Evolutionary conservation across 805 yeast species (phyloP).

Genomic region (Schwanniomyces occidentalis): DNA sequence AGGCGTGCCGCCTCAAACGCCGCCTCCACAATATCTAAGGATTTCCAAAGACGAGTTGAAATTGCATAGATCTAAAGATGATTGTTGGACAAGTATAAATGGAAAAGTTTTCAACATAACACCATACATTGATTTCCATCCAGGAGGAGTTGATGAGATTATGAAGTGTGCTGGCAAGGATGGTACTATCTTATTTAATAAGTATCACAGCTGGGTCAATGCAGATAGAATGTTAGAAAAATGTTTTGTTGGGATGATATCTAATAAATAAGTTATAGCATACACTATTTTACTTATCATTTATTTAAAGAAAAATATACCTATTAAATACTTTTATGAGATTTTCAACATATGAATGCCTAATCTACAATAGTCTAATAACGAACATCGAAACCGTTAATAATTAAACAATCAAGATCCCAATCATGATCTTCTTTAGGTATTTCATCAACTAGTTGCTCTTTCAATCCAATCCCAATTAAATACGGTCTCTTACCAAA

Average conservation of each 20-base stretch:
- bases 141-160: conserved; percentile 85
- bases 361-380: too few relatives aligned
- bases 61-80: conserved; percentile 58
- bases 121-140: conserved; percentile 81
- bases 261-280: conserved; percentile 7
- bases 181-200: conserved; percentile 73
- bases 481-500: conserved; percentile 38
- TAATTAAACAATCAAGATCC: conserved; percentile 53
- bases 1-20: conserved; percentile 51
- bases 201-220: conserved; percentile 75
- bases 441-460: conserved; percentile 55
- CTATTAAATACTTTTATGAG: too few relatives aligned
- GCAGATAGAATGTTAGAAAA: conserved; percentile 76
- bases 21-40: conserved; percentile 50
- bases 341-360: too few relatives aligned
- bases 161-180: conserved; percentile 82
- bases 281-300: conserved; percentile 1
- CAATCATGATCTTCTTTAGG: conserved; percentile 69
- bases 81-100: conserved; percentile 83
- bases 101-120: conserved; percentile 88
- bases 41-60: conserved; percentile 59
- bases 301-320: conserved; percentile 1
- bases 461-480: conserved; percentile 65
- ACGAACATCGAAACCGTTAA: conserved; percentile 31
- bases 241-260: conserved; percentile 69